Conservation (phyloP, 768 basidiomycete species). For the Termitomyces eurrhizus region DNA sequence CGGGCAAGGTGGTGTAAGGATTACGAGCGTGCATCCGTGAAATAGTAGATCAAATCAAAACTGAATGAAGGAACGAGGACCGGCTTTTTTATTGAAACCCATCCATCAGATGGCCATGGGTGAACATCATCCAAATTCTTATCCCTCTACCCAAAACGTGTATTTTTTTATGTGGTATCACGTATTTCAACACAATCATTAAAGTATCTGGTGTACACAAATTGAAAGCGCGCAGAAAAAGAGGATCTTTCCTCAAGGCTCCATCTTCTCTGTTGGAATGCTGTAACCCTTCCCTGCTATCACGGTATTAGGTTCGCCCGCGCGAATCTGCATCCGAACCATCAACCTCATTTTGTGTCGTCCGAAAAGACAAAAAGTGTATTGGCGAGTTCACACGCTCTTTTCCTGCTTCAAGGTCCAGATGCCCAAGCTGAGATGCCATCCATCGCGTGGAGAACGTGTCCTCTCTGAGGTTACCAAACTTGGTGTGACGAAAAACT, state of each 20-base stretch:
- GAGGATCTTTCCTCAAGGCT: not conserved
- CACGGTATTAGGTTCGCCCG: not conserved
- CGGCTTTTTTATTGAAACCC: too few species aligned
- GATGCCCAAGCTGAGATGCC: slow-evolving; percentile 2
- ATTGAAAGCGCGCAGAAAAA: not conserved
- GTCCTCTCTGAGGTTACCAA: slow-evolving; percentile 7
- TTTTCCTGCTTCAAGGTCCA: slow-evolving; percentile 1
- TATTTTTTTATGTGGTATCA: too few species aligned
- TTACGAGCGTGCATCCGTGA: slow-evolving; percentile 38
- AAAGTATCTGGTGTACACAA: too few species aligned
- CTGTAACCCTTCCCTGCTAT: too few species aligned
- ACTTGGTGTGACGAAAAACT: slow-evolving; percentile 14
- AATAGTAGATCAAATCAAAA: not conserved
- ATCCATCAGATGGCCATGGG: too few species aligned
- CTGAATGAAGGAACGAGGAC: too few species aligned
- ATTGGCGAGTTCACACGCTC: not conserved
- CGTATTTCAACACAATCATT: too few species aligned
- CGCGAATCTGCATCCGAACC: not conserved
- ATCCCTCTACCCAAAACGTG: too few species aligned
- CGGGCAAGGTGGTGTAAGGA: slow-evolving; percentile 35
- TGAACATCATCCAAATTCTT: too few species aligned
- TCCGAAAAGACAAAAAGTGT: not conserved
- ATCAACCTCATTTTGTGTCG: not conserved
- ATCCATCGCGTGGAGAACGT: slow-evolving; percentile 6
- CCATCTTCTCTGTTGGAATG: not conserved